These are phyloP conservation scores for Yarrowia bubula DNA, from an alignment of 805 yeast species.

Conservation along the genomic window DNA sequence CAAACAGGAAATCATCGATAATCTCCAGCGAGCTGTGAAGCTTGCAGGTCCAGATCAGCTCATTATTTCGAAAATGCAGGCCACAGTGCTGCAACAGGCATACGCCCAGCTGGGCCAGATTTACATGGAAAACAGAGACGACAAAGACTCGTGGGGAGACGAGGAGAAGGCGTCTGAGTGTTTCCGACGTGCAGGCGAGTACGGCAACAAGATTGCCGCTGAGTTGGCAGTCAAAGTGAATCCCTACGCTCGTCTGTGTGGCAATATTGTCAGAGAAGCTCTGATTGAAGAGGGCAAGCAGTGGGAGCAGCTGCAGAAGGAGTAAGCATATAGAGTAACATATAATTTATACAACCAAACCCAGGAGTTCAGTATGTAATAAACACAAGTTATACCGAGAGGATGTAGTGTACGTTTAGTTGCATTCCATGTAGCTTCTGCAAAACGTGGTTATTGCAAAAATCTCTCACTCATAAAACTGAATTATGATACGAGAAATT, in stretches of 20 bases:
- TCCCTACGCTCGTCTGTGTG: slow-evolving; percentile 41
- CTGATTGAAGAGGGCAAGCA: slow-evolving; percentile 30
- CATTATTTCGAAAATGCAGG: slow-evolving; percentile 38
- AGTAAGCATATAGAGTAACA: background rate
- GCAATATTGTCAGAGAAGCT: slow-evolving; percentile 36
- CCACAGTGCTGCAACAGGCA: slow-evolving; percentile 37
- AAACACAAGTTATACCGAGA: too few relatives aligned
- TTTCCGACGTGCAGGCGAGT: slow-evolving; percentile 36
- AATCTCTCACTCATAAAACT: background rate
- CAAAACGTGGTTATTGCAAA: too few relatives aligned
- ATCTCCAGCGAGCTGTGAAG: slow-evolving; percentile 34
- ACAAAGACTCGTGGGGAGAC: slow-evolving; percentile 34
- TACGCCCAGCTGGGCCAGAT: slow-evolving; percentile 38
- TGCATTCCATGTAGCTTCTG: too few relatives aligned
- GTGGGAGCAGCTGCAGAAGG: background rate
- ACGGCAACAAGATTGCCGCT: slow-evolving; percentile 38
- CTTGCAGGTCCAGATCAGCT: slow-evolving; percentile 34
- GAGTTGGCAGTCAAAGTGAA: slow-evolving; percentile 36
- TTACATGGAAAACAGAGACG: slow-evolving; percentile 31
- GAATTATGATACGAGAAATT: slow-evolving; percentile 8
- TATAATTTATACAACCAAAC: background rate
- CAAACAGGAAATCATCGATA: slow-evolving; percentile 30
- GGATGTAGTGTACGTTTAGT: background rate
- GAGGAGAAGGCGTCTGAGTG: slow-evolving; percentile 37
- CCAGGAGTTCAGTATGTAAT: too few relatives aligned